These are phyloP conservation scores for Coemansia sp. DNA, from an alignment of 192 early-diverging fungal genomes.

Conservation along the genomic window DNA sequence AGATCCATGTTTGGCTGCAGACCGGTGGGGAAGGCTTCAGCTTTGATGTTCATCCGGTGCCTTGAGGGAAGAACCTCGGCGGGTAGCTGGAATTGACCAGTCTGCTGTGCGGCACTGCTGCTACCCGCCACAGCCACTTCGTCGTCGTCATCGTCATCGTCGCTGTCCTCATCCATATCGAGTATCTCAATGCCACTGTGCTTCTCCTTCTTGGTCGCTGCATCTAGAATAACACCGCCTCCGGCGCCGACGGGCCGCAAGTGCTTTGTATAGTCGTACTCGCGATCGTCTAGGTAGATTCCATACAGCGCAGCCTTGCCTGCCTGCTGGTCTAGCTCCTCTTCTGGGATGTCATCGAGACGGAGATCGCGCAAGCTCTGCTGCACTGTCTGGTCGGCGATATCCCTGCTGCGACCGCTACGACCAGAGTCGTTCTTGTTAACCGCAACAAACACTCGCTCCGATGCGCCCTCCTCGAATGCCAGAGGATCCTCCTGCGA, in stretches of 20 bases:
- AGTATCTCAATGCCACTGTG: constrained; percentile 48
- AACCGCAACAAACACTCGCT: constrained; percentile 79
- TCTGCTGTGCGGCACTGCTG: not conserved
- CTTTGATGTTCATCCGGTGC: constrained; percentile 72
- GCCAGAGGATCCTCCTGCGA: constrained; percentile 93
- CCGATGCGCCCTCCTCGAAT: constrained; percentile 74
- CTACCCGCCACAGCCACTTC: not conserved
- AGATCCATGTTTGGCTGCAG: constrained; percentile 78
- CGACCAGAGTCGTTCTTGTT: not conserved
- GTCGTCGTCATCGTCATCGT: constrained; percentile 12
- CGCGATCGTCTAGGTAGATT: constrained; percentile 85
- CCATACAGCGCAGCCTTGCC: constrained; percentile 87
- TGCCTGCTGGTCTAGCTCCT: constrained; percentile 38
- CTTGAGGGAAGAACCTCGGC: constrained; percentile 72
- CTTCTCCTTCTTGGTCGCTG: constrained; percentile 53
- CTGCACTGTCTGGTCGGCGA: constrained; percentile 22
- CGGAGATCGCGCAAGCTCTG: constrained; percentile 21
- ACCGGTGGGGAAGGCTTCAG: constrained; percentile 59
- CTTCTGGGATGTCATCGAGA: constrained; percentile 14
- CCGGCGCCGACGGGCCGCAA: constrained; percentile 79
- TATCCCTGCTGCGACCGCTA: constrained; percentile 21
- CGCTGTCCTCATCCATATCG: constrained; percentile 29
- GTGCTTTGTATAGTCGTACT: constrained; percentile 96
- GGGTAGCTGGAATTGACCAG: constrained; percentile 63
- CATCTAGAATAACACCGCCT: constrained; percentile 78